Evolutionary conservation across 768 basidiomycete genomes (phyloP), one percentile per base, ranked within the genome.

Genomic region (Macrolepiota albuminosa): DNA sequence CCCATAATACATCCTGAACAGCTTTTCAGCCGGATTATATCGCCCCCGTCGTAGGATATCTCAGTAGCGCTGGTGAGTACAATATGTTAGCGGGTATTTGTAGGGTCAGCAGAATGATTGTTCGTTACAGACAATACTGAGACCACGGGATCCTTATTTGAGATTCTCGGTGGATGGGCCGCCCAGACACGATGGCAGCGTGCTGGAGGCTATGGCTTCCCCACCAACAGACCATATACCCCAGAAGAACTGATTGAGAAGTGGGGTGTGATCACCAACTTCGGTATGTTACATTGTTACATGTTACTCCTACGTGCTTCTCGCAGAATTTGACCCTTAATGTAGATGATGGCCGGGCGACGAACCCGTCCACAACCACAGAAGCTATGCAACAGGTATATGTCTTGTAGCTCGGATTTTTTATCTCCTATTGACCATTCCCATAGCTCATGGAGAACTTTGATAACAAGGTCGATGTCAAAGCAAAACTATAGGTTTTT

Each of bases 181-280:
- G 92, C 92, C 1, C 86, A 95, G 72, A 88, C 91, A 36, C 82
- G 96, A 59, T 99, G 96, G 95, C 91, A 98, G 72, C 85, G 93
- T 14, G 79, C 93, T 9, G 89, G 88, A 1, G 97, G 95, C 10
- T 76, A 88, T 68, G 88, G 90, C 7, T 98, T 98, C 85, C 89
- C 94, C 5, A 82, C 88, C 39, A 87, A 87, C 69, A 81, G 80
- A 60, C 78, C 81, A 3, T 81, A 90, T 62, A 86, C 85, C 8
- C 91, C 94, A 0, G 97, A 98, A 73, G 85, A 88, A 57, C 78
- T 98, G 52, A 69, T 87, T 14, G 72, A 79, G 29, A 89, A 93
- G 68, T 98, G 95, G 95, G 78, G 81, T 48, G 73, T 77, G 54
- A 90, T 98, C 71, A 96, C 91, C 29, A 78, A 84, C 70, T 99